Percentiles rank a stretch among this genome's conserved stretches.
Conservation (phyloP, 352 stramenopile genomes). For the Globisporangium splendens region DNA sequence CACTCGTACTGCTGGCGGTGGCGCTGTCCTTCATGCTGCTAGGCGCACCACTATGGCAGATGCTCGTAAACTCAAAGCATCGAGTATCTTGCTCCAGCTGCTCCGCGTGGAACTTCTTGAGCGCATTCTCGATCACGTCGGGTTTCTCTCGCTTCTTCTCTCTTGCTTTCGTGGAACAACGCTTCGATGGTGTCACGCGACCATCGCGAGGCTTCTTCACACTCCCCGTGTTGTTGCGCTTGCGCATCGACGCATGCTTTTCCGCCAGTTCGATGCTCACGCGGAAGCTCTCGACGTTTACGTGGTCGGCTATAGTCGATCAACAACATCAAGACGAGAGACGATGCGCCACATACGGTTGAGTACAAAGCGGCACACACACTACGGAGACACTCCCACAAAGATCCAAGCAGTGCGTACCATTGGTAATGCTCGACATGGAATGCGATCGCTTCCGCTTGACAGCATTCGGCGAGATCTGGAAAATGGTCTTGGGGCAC, state of each 20-base stretch:
- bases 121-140: slow-evolving; percentile 56
- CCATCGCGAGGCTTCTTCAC: slow-evolving; percentile 21
- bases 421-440: slow-evolving; percentile 25
- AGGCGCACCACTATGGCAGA: slow-evolving; percentile 20
- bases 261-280: slow-evolving; percentile 16
- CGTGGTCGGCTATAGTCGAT: slow-evolving; percentile 10
- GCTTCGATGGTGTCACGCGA: slow-evolving; percentile 40
- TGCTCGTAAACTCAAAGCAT: slow-evolving; percentile 51
- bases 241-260: slow-evolving; percentile 14
- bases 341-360: background rate
- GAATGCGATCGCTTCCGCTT: slow-evolving; percentile 67
- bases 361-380: background rate
- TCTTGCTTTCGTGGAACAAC: slow-evolving; percentile 41
- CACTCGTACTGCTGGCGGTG: slow-evolving; percentile 10
- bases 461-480: slow-evolving; percentile 38
- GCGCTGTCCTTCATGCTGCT: slow-evolving; percentile 1
- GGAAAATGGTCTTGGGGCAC: slow-evolving; percentile 20
- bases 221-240: slow-evolving; percentile 16
- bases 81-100: slow-evolving; percentile 19
- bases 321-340: background rate
- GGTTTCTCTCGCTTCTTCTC: slow-evolving; percentile 55
- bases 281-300: slow-evolving; percentile 16
- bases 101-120: slow-evolving; percentile 46
- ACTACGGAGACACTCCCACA: background rate
- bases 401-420: slow-evolving; percentile 19